Evolutionary conservation across 768 basidiomycete genomes (phyloP).

Genomic region (Rhizopogon vesiculosus): DNA sequence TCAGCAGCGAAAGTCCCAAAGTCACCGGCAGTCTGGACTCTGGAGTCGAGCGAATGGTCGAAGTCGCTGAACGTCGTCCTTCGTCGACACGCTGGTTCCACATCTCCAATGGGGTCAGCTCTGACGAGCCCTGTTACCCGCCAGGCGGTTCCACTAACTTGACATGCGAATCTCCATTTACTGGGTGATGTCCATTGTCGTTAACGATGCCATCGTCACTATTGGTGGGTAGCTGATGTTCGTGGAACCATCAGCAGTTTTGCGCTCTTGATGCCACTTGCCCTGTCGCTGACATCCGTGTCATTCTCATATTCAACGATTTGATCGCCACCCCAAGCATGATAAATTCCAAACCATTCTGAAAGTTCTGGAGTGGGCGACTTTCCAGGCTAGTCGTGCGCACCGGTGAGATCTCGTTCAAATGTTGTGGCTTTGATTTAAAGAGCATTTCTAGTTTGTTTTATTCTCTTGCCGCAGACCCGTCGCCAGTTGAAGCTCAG

Average conservation of each 20-base stretch:
- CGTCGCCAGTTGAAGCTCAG: slow-evolving; percentile 55
- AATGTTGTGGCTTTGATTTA: background rate
- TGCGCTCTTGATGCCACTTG: slow-evolving; percentile 36
- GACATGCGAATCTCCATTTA: slow-evolving; percentile 31
- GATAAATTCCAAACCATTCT: slow-evolving; percentile 77
- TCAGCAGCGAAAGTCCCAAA: slow-evolving; percentile 86
- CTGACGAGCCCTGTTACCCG: slow-evolving; percentile 19
- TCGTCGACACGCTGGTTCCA: slow-evolving; percentile 87
- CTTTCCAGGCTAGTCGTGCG: slow-evolving; percentile 81
- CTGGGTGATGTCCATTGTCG: slow-evolving; percentile 32
- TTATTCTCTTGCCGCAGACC: slow-evolving; percentile 74
- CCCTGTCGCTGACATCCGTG: slow-evolving; percentile 55
- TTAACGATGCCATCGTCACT: slow-evolving; percentile 27
- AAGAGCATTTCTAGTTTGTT: slow-evolving; percentile 55
- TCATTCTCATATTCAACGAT: slow-evolving; percentile 78
- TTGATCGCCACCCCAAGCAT: slow-evolving; percentile 79
- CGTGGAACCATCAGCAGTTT: slow-evolving; percentile 14
- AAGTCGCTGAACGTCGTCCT: slow-evolving; percentile 70
- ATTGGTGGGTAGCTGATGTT: slow-evolving; percentile 12
- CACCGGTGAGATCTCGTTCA: slow-evolving; percentile 58
- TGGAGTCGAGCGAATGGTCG: slow-evolving; percentile 90
- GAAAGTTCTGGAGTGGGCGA: slow-evolving; percentile 71
- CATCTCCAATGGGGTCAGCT: slow-evolving; percentile 70
- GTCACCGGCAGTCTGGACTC: slow-evolving; percentile 65
- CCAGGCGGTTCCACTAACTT: slow-evolving; percentile 46